These are phyloP conservation scores for Grosmannia huntii DNA, from an alignment of 2,329 filamentous ascomycete species.

Conservation along the genomic window DNA sequence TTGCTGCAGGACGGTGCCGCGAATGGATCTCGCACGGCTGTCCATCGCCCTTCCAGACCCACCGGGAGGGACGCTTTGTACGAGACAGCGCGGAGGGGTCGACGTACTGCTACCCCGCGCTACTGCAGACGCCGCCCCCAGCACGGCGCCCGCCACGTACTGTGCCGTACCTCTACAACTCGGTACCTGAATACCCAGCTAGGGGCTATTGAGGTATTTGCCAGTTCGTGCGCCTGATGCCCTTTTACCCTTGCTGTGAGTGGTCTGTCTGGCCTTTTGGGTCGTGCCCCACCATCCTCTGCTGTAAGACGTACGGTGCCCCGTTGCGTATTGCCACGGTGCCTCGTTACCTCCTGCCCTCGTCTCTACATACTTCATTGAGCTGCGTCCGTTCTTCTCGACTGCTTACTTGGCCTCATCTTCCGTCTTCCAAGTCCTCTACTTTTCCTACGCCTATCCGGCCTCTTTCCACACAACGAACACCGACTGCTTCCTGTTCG, in stretches of 20 bases:
- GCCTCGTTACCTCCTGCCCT: not conserved
- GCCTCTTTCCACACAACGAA: not conserved
- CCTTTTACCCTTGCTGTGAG: constrained; percentile 4
- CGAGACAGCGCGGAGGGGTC: not conserved
- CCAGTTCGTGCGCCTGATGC: constrained; percentile 1
- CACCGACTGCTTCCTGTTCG: not conserved
- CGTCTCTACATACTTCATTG: not conserved
- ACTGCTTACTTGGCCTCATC: not conserved
- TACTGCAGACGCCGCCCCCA: not conserved
- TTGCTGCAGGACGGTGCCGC: not conserved
- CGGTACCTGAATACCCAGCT: constrained; percentile 6
- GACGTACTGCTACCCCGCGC: not conserved
- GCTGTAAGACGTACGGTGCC: constrained; percentile 3
- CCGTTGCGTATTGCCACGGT: not conserved
- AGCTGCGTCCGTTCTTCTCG: not conserved
- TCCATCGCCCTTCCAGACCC: not conserved
- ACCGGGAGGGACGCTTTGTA: not conserved
- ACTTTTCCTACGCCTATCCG: not conserved
- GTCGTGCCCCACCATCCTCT: not conserved
- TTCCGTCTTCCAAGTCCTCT: not conserved
- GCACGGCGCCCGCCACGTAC: not conserved
- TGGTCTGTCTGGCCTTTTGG: constrained; percentile 1
- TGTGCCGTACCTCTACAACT: not conserved
- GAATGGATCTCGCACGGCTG: not conserved
- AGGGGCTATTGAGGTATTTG: constrained; percentile 12